Conservation (phyloP, 805 yeast genomes). For the Schizosaccharomyces cryophilus region DNA sequence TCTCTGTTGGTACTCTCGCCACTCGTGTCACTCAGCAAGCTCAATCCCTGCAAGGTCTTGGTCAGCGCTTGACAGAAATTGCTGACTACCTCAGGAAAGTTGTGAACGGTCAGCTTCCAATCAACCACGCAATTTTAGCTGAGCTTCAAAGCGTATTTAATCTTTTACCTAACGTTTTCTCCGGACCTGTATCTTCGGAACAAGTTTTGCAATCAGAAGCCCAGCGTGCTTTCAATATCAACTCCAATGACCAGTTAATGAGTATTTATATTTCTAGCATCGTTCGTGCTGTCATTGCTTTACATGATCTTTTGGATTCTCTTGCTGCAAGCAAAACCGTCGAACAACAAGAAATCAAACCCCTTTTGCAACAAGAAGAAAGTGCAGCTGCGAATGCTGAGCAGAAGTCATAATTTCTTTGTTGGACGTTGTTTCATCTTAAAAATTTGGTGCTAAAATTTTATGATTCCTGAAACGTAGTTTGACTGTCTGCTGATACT, state of each 20-base stretch:
- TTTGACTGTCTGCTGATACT: too few relatives aligned
- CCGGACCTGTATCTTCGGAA: constrained; percentile 6
- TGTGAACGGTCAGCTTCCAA: constrained; percentile 44
- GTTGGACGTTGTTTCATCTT: not conserved
- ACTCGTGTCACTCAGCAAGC: constrained; percentile 71
- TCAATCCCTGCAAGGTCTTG: constrained; percentile 67
- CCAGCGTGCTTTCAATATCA: constrained; percentile 64
- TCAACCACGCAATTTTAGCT: constrained; percentile 74
- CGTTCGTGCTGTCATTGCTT: constrained; percentile 83
- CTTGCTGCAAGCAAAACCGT: constrained; percentile 3
- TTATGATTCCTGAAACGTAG: too few relatives aligned
- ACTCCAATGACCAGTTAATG: constrained; percentile 93
- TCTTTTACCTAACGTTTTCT: constrained; percentile 52
- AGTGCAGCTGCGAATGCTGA: not conserved
- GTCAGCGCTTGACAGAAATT: constrained; percentile 53
- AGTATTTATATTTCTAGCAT: constrained; percentile 67
- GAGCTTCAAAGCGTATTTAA: constrained; percentile 88
- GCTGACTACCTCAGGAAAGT: constrained; percentile 57
- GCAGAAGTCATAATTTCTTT: not conserved
- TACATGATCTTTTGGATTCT: constrained; percentile 89
- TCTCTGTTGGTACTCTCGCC: constrained; percentile 82
- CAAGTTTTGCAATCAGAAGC: constrained; percentile 10
- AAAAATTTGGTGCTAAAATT: too few relatives aligned
- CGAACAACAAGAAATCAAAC: not conserved
- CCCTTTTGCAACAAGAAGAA: not conserved